Conservation (phyloP, 2,329 filamentous ascomycete genomes). For the Clarireedia hainanense region DNA sequence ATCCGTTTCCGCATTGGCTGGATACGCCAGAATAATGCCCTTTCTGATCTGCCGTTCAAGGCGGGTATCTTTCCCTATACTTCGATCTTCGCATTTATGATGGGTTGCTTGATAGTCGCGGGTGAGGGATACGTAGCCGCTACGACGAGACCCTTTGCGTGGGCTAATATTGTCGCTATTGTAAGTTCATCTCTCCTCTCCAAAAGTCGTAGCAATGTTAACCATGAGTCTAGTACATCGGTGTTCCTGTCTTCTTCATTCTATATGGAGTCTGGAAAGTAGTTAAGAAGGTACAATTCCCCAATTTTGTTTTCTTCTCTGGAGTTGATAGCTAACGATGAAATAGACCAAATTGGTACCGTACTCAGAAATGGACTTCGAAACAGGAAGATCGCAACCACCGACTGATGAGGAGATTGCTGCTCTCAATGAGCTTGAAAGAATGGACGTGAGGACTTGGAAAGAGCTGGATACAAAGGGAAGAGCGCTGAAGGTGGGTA, state of each 20-base stretch:
- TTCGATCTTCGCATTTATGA: conserved; percentile 46
- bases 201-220: neutral
- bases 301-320: neutral
- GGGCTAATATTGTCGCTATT: conserved; percentile 1
- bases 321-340: neutral
- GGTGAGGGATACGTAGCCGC: neutral
- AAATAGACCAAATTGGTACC: neutral
- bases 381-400: neutral
- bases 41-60: conserved; percentile 47
- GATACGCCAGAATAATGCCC: conserved; percentile 46
- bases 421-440: neutral
- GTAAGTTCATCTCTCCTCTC: neutral
- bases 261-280: conserved; percentile 50
- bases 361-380: neutral
- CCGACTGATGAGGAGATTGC: neutral
- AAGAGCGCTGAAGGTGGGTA: neutral
- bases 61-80: conserved; percentile 47
- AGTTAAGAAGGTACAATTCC: neutral
- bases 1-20: conserved; percentile 63
- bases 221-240: conserved; percentile 8
- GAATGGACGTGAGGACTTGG: neutral
- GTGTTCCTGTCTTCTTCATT: conserved; percentile 50
- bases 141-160: conserved; percentile 2
- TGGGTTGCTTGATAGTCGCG: neutral
- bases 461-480: neutral